phyloP scores from a whole-genome alignment of 2,329 filamentous ascomycete species.

The Triangularia verruculosa region DNA sequence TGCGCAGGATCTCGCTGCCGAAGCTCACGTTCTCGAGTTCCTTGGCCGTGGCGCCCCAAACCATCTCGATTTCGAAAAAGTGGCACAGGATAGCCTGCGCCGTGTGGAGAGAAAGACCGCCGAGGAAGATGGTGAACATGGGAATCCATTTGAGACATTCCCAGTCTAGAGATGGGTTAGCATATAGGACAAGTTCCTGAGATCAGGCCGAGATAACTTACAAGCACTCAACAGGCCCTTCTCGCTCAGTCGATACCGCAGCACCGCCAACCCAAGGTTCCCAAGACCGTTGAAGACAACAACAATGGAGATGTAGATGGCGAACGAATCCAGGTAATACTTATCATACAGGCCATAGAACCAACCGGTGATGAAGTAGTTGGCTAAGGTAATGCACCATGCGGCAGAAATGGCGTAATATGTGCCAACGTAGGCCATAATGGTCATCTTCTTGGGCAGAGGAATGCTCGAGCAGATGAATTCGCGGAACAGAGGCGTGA shows the following conservation, averaged over 20 bases:
- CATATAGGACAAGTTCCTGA: not conserved
- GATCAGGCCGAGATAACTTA: slow-evolving; percentile 13
- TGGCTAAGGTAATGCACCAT: slow-evolving; percentile 27
- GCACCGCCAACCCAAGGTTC: slow-evolving; percentile 58
- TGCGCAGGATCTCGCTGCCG: slow-evolving; percentile 53
- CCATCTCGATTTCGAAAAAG: slow-evolving; percentile 43
- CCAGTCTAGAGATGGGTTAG: slow-evolving; percentile 34
- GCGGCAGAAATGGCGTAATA: slow-evolving; percentile 32
- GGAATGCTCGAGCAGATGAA: slow-evolving; percentile 62
- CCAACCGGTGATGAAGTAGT: slow-evolving; percentile 54
- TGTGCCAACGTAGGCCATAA: slow-evolving; percentile 35
- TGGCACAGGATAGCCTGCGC: slow-evolving; percentile 42
- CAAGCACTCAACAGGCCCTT: slow-evolving; percentile 42
- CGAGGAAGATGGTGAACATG: slow-evolving; percentile 40
- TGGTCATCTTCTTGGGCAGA: slow-evolving; percentile 50
- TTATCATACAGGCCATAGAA: slow-evolving; percentile 65
- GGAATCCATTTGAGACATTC: slow-evolving; percentile 61
- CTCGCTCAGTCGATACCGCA: slow-evolving; percentile 61
- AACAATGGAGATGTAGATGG: slow-evolving; percentile 60
- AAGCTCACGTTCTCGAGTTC: slow-evolving; percentile 56
- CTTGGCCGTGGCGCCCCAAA: slow-evolving; percentile 57
- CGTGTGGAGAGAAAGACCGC: slow-evolving; percentile 43
- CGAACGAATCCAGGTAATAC: slow-evolving; percentile 66
- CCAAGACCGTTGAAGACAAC: slow-evolving; percentile 63
- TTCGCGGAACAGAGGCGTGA: slow-evolving; percentile 61